A percentile compares a stretch with the other conserved stretches of the same genome.
phyloP scores from a whole-genome alignment of 768 basidiomycete species.

The Coprinellus aureogranulatus region DNA sequence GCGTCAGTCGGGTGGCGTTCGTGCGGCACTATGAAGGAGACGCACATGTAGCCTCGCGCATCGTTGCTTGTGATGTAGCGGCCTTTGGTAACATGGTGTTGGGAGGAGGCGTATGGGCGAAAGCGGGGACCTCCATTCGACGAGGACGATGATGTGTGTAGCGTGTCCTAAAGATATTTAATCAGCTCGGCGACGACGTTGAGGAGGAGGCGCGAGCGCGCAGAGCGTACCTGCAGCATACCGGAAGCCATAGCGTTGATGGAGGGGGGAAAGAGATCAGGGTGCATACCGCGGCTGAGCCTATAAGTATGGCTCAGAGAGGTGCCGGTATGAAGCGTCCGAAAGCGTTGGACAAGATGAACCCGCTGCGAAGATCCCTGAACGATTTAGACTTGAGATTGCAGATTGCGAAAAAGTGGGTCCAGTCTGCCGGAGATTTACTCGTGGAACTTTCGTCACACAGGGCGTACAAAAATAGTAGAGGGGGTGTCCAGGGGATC shows the following conservation, averaged over 20 bases:
- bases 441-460: slow-evolving; percentile 14
- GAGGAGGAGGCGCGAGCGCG: slow-evolving; percentile 9
- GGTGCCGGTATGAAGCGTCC: slow-evolving; percentile 11
- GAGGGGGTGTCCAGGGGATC: slow-evolving; percentile 2
- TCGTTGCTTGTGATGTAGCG: slow-evolving; percentile 90
- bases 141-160: slow-evolving; percentile 37
- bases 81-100: slow-evolving; percentile 80
- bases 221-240: slow-evolving; percentile 46
- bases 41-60: slow-evolving; percentile 84
- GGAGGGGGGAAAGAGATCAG: slow-evolving; percentile 21
- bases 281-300: slow-evolving; percentile 10
- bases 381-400: slow-evolving; percentile 12
- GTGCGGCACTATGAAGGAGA: slow-evolving; percentile 5
- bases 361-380: slow-evolving; percentile 11
- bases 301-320: slow-evolving; percentile 23
- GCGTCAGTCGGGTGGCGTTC: slow-evolving; percentile 13
- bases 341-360: slow-evolving; percentile 4
- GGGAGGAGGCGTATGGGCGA: slow-evolving; percentile 70
- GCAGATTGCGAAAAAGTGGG: slow-evolving; percentile 1
- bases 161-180: slow-evolving; percentile 33
- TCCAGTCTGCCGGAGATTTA: slow-evolving; percentile 12
- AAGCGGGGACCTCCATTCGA: slow-evolving; percentile 42
- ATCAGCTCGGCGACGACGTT: slow-evolving; percentile 6
- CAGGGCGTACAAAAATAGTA: slow-evolving; percentile 11
- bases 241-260: slow-evolving; percentile 38